Conservation (phyloP, 352 stramenopile species). For the Globisporangium viniferum region DNA sequence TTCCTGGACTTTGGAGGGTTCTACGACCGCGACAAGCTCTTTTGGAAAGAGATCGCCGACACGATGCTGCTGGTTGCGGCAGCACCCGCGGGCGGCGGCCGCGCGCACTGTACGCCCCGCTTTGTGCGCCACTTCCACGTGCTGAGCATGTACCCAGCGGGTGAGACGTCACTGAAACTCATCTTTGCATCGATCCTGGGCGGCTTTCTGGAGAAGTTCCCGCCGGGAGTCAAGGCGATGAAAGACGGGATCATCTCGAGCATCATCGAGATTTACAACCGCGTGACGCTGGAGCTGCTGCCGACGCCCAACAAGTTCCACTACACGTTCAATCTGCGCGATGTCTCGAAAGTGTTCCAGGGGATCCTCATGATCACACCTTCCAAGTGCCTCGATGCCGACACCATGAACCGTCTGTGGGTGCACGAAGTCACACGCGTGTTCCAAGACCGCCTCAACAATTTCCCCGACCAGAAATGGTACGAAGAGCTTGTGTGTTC, state of each 20-base stretch:
- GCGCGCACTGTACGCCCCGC: slow-evolving; percentile 85
- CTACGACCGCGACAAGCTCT: slow-evolving; percentile 96
- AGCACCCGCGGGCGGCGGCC: slow-evolving; percentile 87
- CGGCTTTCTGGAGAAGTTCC: slow-evolving; percentile 90
- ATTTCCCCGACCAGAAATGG: slow-evolving; percentile 83
- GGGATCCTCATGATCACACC: slow-evolving; percentile 93
- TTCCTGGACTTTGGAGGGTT: slow-evolving; percentile 95
- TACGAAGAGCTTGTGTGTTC: slow-evolving; percentile 88
- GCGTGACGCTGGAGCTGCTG: slow-evolving; percentile 89
- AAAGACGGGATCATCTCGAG: slow-evolving; percentile 81
- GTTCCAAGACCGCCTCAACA: slow-evolving; percentile 94
- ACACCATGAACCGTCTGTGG: slow-evolving; percentile 90
- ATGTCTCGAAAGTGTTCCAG: slow-evolving; percentile 96
- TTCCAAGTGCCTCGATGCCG: slow-evolving; percentile 69
- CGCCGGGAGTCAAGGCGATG: slow-evolving; percentile 76
- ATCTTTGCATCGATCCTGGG: slow-evolving; percentile 94
- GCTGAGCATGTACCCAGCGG: slow-evolving; percentile 91
- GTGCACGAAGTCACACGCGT: slow-evolving; percentile 91
- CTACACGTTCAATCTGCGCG: slow-evolving; percentile 95
- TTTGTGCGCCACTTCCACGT: slow-evolving; percentile 96
- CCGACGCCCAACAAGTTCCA: slow-evolving; percentile 93
- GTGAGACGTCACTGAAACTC: slow-evolving; percentile 83
- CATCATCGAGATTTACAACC: slow-evolving; percentile 94
- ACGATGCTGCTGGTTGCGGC: slow-evolving; percentile 90
- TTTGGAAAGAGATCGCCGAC: slow-evolving; percentile 95